phyloP scores from a whole-genome alignment of 352 stramenopile genomes.

The Blastocystis sp. region DNA sequence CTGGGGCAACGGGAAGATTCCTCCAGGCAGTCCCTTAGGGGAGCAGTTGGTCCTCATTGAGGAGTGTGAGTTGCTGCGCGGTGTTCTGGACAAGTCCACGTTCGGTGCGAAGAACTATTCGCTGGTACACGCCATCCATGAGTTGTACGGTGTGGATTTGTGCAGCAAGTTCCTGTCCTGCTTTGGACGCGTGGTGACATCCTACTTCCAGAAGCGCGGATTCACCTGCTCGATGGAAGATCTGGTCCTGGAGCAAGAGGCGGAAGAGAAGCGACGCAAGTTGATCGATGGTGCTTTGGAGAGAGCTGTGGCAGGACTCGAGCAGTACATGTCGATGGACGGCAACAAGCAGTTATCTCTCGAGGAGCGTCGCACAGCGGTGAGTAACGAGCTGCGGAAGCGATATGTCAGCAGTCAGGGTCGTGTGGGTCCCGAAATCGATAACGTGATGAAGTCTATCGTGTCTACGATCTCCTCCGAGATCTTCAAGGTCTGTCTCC shows the following conservation, averaged over 20 bases:
- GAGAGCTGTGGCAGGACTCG: conserved; percentile 55
- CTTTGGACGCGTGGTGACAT: conserved; percentile 85
- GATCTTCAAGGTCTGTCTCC: conserved; percentile 98
- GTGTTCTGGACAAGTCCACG: conserved; percentile 95
- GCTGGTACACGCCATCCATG: conserved; percentile 91
- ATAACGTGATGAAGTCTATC: conserved; percentile 60
- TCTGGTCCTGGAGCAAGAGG: conserved; percentile 85
- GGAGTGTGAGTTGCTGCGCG: conserved; percentile 87
- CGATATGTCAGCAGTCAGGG: conserved; percentile 14
- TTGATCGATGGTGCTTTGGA: conserved; percentile 70
- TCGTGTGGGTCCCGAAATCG: conserved; percentile 23
- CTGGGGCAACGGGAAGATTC: conserved; percentile 82
- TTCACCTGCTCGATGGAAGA: conserved; percentile 98
- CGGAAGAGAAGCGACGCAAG: conserved; percentile 80
- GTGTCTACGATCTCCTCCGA: conserved; percentile 66
- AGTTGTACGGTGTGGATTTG: conserved; percentile 77
- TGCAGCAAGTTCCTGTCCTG: conserved; percentile 76
- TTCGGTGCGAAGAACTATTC: conserved; percentile 95
- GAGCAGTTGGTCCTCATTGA: conserved; percentile 92
- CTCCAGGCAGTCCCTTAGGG: neutral
- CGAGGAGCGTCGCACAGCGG: neutral
- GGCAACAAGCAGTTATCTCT: neutral
- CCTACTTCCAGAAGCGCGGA: conserved; percentile 90
- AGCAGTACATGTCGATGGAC: conserved; percentile 61
- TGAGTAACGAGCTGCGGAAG: neutral